These are phyloP conservation scores for Phialophora tarda DNA, from an alignment of 2,329 filamentous ascomycete species.

Conservation along the genomic window DNA sequence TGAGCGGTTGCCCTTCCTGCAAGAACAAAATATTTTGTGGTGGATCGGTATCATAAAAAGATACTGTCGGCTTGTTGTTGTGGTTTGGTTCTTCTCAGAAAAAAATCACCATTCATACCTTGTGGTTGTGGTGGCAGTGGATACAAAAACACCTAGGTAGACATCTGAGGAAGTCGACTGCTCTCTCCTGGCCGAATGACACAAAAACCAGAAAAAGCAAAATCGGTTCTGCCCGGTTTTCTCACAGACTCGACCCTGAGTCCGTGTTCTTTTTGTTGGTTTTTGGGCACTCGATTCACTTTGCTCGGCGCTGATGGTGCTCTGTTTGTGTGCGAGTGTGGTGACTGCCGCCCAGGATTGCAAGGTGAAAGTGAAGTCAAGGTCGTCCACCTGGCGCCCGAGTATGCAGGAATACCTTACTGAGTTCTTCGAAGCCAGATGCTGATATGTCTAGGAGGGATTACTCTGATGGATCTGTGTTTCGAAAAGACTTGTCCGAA, in stretches of 20 bases:
- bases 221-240: not conserved
- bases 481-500: not conserved
- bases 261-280: not conserved
- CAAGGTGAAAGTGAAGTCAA: not conserved
- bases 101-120: not conserved
- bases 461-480: not conserved
- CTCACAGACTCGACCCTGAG: not conserved
- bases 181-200: not conserved
- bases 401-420: not conserved
- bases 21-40: not conserved
- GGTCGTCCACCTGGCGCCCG: not conserved
- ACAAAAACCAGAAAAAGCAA: constrained; percentile 2
- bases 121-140: not conserved
- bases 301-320: not conserved
- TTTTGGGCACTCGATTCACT: not conserved
- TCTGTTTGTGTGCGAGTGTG: not conserved
- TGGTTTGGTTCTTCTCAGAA: not conserved
- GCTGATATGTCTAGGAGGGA: not conserved
- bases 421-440: not conserved
- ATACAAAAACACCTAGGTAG: not conserved
- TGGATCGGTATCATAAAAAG: not conserved
- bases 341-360: not conserved
- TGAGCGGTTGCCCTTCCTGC: not conserved
- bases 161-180: not conserved
- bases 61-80: constrained; percentile 1